phyloP scores from a whole-genome alignment of 371 early-diverging fungal genomes.

The Circinella minor region DNA sequence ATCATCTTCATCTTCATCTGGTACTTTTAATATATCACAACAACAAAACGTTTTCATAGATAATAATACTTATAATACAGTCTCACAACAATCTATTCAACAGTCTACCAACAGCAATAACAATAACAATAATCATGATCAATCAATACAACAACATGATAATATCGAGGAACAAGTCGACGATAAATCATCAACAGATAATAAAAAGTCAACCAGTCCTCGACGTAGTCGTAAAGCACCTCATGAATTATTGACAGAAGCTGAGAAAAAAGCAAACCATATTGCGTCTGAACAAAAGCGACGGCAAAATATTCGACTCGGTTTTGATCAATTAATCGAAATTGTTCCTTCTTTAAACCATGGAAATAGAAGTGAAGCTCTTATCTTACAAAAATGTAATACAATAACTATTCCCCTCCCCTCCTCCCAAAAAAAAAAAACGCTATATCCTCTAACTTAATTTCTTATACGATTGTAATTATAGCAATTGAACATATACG shows the following conservation, averaged over 20 bases:
- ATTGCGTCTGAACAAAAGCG: constrained; percentile 93
- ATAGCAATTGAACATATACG: constrained; percentile 42
- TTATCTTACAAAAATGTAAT: constrained; percentile 65
- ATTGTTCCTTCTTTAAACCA: constrained; percentile 78
- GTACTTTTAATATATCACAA: background rate
- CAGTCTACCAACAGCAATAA: no score
- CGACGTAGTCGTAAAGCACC: constrained; percentile 48
- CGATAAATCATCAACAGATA: background rate
- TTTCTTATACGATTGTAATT: background rate
- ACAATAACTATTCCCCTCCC: background rate
- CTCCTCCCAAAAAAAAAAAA: background rate
- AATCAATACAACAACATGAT: no score
- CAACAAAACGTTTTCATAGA: background rate
- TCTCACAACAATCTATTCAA: no score
- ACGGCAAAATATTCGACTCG: constrained; percentile 81
- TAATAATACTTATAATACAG: background rate
- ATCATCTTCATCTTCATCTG: background rate
- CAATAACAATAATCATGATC: no score
- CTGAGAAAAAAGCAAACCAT: constrained; percentile 95
- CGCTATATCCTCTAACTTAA: background rate
- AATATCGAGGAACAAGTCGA: background rate
- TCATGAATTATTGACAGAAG: constrained; percentile 83
- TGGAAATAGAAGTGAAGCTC: constrained; percentile 62
- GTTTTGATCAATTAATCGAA: constrained; percentile 83
- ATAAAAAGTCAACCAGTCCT: background rate